These are phyloP conservation scores for Aureobasidium melanogenum DNA, from an alignment of 2,329 filamentous ascomycete genomes.

Conservation along the genomic window DNA sequence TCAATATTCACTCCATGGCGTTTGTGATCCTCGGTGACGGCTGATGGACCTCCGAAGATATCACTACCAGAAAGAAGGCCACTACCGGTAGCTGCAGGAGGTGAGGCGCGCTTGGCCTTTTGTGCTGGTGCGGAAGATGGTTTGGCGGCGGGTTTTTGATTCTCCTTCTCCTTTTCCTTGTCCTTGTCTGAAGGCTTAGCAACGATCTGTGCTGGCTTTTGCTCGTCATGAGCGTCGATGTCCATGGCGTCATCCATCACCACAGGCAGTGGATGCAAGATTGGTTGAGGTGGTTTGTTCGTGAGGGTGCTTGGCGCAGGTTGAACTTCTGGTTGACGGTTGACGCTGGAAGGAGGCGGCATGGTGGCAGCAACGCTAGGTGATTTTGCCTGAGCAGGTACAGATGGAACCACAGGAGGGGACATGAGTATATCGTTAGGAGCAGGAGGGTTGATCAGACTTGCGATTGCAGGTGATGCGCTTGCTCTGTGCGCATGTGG, in stretches of 20 bases:
- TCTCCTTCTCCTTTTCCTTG: slow-evolving; percentile 11
- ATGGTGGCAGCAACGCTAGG: slow-evolving; percentile 2
- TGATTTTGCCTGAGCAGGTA: slow-evolving; percentile 7
- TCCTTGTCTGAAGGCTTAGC: slow-evolving; percentile 9
- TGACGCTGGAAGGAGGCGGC: background rate
- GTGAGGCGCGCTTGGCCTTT: slow-evolving; percentile 40
- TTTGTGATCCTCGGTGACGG: slow-evolving; percentile 34
- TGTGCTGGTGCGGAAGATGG: slow-evolving; percentile 16
- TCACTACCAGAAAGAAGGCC: slow-evolving; percentile 56
- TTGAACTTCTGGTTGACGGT: background rate
- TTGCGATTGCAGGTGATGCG: slow-evolving; percentile 84
- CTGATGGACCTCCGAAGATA: slow-evolving; percentile 47
- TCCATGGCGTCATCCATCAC: slow-evolving; percentile 25
- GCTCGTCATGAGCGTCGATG: slow-evolving; percentile 17
- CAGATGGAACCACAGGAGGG: slow-evolving; percentile 18
- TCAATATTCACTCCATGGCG: slow-evolving; percentile 65
- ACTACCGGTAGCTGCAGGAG: slow-evolving; percentile 50
- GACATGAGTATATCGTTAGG: slow-evolving; percentile 21
- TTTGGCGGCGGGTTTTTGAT: background rate
- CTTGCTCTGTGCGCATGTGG: slow-evolving; percentile 60
- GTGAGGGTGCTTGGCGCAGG: slow-evolving; percentile 11
- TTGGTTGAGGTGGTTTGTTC: slow-evolving; percentile 12
- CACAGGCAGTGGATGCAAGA: slow-evolving; percentile 17
- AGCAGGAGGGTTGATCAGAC: slow-evolving; percentile 52
- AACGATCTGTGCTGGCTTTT: background rate